Evolutionary conservation across 257 asterid species (phyloP).

Genomic region (Solanum chmielewskii): DNA sequence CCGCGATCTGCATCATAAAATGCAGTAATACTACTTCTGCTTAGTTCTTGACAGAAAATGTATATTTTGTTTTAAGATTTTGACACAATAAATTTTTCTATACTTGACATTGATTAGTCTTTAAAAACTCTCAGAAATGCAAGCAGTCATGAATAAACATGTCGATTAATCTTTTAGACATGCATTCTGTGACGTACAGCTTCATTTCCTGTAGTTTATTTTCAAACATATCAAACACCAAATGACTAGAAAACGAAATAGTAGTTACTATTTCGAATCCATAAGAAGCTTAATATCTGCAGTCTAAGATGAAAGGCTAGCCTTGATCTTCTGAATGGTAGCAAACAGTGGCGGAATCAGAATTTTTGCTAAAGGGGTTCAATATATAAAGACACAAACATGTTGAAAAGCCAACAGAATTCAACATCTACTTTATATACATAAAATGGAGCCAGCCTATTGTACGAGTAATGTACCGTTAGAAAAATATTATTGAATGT

Average conservation of each 20-base stretch:
- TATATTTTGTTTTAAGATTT: slow-evolving; percentile 3
- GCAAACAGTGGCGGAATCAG: neutral
- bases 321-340: neutral
- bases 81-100: neutral
- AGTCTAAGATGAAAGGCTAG: neutral
- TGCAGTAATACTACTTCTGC: slow-evolving; percentile 2
- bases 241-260: neutral
- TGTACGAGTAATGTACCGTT: neutral
- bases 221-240: neutral
- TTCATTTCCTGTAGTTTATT: neutral
- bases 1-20: neutral
- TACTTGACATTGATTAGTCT: neutral
- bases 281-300: neutral
- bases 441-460: neutral
- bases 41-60: neutral
- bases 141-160: neutral
- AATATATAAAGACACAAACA: neutral
- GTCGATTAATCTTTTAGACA: neutral
- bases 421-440: neutral
- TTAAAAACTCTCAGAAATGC: neutral
- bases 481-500: neutral
- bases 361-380: neutral
- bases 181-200: neutral
- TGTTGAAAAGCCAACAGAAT: neutral
- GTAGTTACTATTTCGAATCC: neutral